These are phyloP conservation scores for Saccharomyces kudriavzevii DNA, from an alignment of 805 yeast species.

Conservation along the genomic window DNA sequence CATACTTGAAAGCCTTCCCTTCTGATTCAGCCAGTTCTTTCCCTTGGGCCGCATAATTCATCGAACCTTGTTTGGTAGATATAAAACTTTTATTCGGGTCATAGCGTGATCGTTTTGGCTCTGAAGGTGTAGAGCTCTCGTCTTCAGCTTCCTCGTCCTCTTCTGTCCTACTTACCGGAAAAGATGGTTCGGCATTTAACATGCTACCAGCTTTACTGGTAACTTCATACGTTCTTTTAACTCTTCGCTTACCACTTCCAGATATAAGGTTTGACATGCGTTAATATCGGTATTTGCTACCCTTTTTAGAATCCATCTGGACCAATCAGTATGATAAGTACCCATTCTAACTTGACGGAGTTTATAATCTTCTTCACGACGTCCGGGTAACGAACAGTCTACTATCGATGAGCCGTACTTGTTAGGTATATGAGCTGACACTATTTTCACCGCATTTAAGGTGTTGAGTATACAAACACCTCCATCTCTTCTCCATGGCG, in stretches of 20 bases:
- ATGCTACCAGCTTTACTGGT: slow-evolving; percentile 2
- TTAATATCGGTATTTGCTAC: not conserved
- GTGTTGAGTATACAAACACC: too few species aligned
- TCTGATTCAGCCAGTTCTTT: not conserved
- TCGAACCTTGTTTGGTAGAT: slow-evolving; percentile 8
- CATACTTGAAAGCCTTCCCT: not conserved
- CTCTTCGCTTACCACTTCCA: slow-evolving; percentile 20
- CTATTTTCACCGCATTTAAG: not conserved
- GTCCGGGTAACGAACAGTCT: not conserved
- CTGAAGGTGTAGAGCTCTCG: not conserved
- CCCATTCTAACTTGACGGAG: not conserved
- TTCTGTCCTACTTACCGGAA: slow-evolving; percentile 1
- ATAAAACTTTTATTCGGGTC: slow-evolving; percentile 27
- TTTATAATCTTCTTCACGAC: not conserved
- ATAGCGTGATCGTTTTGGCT: not conserved
- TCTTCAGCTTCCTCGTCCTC: not conserved
- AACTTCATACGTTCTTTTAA: slow-evolving; percentile 14
- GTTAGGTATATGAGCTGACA: not conserved
- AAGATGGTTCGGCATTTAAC: slow-evolving; percentile 2
- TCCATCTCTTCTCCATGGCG: not conserved
- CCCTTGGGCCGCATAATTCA: not conserved
- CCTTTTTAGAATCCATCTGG: not conserved
- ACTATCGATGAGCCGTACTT: not conserved
- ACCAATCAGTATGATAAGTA: not conserved
- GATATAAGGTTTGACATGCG: not conserved